Base-by-base conservation (phyloP, 306 rosid genomes). In the Cercis canadensis region DNA sequence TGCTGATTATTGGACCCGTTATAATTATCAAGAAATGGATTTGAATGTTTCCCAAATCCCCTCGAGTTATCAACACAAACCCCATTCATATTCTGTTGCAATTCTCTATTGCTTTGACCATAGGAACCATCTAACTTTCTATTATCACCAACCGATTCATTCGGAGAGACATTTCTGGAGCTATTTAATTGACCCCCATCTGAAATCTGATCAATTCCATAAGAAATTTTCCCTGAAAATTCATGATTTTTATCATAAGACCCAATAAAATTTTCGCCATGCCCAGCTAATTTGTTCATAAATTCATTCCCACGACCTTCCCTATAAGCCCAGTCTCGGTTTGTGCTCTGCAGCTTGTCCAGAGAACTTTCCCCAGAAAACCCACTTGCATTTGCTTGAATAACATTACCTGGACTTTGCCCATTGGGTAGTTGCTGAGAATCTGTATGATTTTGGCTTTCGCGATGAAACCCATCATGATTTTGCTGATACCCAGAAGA, bases 401-500 rank as follows among this genome's bases (percentile, higher is more conserved):
- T 47, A 44, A 12, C 65, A 76, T 44, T 54, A 34, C 54, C 72
- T n/a, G 61, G 47, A 19, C 52, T 51, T 52, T 67, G 62, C 46
- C 47, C 34, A 11, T 65, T 32, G 4, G 12, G n/a, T 52, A 5
- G 46, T 50, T 45, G 65, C 69, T 62, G 67, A 68, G 51, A 59
- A 40, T 67, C 32, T 49, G 54, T 3, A 17, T 14, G 50, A 41
- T 40, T 61, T 36, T 54, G 69, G 58, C 50, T 63, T 29, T 59
- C 65, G 45, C 43, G 14, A 66, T 68, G 57, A 69, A 49, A 72
- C 32, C 83, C 67, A 65, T 11, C 74, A 18, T 7, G 45, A 51
- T 63, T 78, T 62, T 79, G 75, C 54, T 61, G 82, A 74, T 67
- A 65, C 34, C 70, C 82, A 6, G 49, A 49, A 52, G 75, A 78